A percentile compares a stretch with the other conserved stretches of the same genome.
phyloP scores from a whole-genome alignment of 2,329 filamentous ascomycete species.

The Rutstroemia sydowiana region DNA sequence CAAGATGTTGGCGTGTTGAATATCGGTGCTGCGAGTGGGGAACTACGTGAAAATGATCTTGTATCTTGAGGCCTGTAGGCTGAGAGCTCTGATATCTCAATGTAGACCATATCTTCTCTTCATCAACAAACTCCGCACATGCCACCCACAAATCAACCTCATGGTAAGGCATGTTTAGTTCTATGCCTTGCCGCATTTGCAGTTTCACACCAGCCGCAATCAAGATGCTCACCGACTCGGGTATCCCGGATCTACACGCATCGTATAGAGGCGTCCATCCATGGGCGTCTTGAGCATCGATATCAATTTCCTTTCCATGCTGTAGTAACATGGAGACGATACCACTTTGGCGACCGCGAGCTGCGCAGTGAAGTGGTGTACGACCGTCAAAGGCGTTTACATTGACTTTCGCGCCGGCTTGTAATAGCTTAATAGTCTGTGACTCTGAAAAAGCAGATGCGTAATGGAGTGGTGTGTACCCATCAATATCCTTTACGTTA shows the following conservation, averaged over 20 bases:
- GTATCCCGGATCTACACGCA: slow-evolving; percentile 12
- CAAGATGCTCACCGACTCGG: slow-evolving; percentile 12
- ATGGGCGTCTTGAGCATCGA: slow-evolving; percentile 4
- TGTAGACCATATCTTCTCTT: slow-evolving; percentile 8
- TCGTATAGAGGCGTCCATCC: slow-evolving; percentile 13
- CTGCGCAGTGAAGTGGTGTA: slow-evolving; percentile 14
- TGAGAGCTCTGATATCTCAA: not conserved
- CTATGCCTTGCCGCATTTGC: slow-evolving; percentile 7
- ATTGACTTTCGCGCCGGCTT: slow-evolving; percentile 9
- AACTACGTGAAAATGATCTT: not conserved
- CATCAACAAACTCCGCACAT: slow-evolving; percentile 10
- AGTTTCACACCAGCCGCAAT: slow-evolving; percentile 12
- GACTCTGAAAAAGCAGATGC: slow-evolving; percentile 9
- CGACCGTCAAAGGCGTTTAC: slow-evolving; percentile 4
- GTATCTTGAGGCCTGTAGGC: not conserved
- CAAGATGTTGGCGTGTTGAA: not conserved
- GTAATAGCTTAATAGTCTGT: slow-evolving; percentile 4
- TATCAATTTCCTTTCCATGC: not conserved
- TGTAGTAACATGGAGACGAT: slow-evolving; percentile 27
- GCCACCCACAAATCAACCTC: not conserved
- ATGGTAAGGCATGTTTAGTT: no score
- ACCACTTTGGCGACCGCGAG: slow-evolving; percentile 10
- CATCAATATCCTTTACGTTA: slow-evolving; percentile 7
- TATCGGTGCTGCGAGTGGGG: not conserved
- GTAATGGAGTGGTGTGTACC: slow-evolving; percentile 12